Base-by-base conservation (phyloP, 129 eudicot species). In the Oenanthe sinensis region DNA sequence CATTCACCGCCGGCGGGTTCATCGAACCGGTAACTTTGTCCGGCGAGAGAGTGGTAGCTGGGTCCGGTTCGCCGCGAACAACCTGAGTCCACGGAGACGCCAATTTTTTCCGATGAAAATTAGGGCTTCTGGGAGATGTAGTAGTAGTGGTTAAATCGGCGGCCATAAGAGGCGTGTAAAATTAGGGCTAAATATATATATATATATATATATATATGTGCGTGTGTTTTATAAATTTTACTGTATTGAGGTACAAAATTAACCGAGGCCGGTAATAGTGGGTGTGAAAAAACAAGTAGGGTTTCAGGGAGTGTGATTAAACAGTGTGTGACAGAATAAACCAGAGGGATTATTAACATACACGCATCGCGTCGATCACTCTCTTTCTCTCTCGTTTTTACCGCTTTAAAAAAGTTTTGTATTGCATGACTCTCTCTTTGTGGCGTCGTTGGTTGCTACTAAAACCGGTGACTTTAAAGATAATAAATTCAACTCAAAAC, bases 31-130 rank as follows among this genome's bases (percentile, higher is more conserved):
- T 72, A 12, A 5, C 33, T 72, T n/a, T 44, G 4, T 72, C 76
- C 0, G 76, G 50, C 19, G 75, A 40, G 3, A 24, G 44, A 17
- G 48, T 5, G 11, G 52, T 8, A 6, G 76, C 54, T 1, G 20
- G 28, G 48, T 42, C 75, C 16, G 75, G 75, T 72, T 72, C 54
- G 52, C 76, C 76, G 24, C 83, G 75, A n/a, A 81, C 83, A 17
- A 81, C 79, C 15, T 74, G 79, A 5, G 79, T 58, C 83, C 83
- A 81, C 9, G 83, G 75, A 13, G 83, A 58, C 3, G 73, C 74
- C 19, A 74, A 30, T 4, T 11, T 14, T 72, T 72, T 72, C 76
- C 76, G 54, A 72, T 71, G 45, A 43, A 19, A 24, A 20, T 43
- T 46, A 72, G 76, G 48, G 28, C 48, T 72, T n/a, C 30, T 40